Evolutionary conservation across 2,329 filamentous ascomycete species (phyloP).

Genomic region (Zalaria obscura): DNA sequence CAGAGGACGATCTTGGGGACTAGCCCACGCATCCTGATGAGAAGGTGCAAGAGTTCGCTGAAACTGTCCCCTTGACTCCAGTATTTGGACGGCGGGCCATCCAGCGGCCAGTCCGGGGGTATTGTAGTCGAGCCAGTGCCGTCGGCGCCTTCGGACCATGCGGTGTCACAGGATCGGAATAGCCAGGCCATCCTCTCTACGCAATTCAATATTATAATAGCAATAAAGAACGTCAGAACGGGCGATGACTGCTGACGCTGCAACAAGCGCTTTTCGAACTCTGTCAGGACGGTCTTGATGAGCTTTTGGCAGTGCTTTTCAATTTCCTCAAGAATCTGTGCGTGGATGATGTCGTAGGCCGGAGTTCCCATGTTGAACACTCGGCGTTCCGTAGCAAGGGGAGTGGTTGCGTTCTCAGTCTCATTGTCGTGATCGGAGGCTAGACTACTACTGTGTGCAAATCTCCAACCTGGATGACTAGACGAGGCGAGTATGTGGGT

Average conservation of each 20-base stretch:
- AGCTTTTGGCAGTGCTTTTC: constrained; percentile 40
- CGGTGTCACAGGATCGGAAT: constrained; percentile 20
- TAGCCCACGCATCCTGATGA: constrained; percentile 42
- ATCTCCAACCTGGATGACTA: constrained; percentile 11
- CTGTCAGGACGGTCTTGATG: constrained; percentile 42
- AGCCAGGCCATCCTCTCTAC: constrained; percentile 46
- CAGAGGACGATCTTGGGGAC: constrained; percentile 23
- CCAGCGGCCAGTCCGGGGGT: constrained; percentile 34
- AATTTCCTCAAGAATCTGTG: constrained; percentile 39
- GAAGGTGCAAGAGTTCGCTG: constrained; percentile 40
- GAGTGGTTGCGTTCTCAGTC: too few species aligned
- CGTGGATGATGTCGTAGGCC: constrained; percentile 32
- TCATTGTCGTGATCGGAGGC: too few species aligned
- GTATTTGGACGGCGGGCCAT: constrained; percentile 36
- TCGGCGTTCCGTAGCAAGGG: not conserved
- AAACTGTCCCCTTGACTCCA: constrained; percentile 44
- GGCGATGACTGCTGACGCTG: constrained; percentile 42
- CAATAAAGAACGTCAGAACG: constrained; percentile 46
- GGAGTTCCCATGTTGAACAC: not conserved
- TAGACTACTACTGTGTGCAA: constrained; percentile 1
- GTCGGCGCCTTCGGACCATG: not conserved
- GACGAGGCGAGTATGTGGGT: constrained; percentile 37
- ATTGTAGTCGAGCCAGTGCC: not conserved
- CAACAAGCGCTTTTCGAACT: constrained; percentile 44
- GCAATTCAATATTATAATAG: constrained; percentile 43